A percentile compares a stretch with the other conserved stretches of the same genome.
Conservation (phyloP, 768 basidiomycete genomes). For the Calocera viscosa region DNA sequence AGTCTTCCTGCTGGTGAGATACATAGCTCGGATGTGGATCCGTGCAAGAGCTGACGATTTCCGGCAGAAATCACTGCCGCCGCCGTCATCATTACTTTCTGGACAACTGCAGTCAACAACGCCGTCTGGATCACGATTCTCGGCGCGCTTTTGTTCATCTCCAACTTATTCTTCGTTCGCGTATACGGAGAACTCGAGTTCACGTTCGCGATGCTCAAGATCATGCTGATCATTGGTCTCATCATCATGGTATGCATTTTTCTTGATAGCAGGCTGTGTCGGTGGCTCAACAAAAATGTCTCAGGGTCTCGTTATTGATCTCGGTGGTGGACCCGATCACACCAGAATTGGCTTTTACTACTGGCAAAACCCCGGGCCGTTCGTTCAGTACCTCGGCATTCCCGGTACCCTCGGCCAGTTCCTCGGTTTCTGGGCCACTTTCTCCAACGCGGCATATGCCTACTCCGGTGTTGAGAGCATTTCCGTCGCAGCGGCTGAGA, state of each 20-base stretch:
- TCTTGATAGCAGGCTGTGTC: background rate
- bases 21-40: background rate
- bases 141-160: slow-evolving; percentile 26
- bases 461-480: slow-evolving; percentile 95
- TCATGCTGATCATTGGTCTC: slow-evolving; percentile 18
- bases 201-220: slow-evolving; percentile 27
- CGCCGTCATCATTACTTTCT: slow-evolving; percentile 55
- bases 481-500: slow-evolving; percentile 76
- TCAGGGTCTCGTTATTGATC: slow-evolving; percentile 45
- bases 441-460: slow-evolving; percentile 78
- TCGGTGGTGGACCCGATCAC: slow-evolving; percentile 37
- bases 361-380: slow-evolving; percentile 84
- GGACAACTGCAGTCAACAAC: slow-evolving; percentile 37
- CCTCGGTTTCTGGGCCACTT: slow-evolving; percentile 43
- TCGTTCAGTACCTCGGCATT: slow-evolving; percentile 49
- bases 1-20: background rate
- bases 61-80: slow-evolving; percentile 52
- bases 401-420: slow-evolving; percentile 30
- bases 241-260: slow-evolving; percentile 15
- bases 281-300: background rate
- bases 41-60: background rate
- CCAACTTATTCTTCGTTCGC: slow-evolving; percentile 36
- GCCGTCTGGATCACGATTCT: slow-evolving; percentile 26
- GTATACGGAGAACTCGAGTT: slow-evolving; percentile 65
- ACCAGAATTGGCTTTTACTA: slow-evolving; percentile 35